phyloP scores from a whole-genome alignment of 2,329 filamentous ascomycete species.

The Penicillium sp. region DNA sequence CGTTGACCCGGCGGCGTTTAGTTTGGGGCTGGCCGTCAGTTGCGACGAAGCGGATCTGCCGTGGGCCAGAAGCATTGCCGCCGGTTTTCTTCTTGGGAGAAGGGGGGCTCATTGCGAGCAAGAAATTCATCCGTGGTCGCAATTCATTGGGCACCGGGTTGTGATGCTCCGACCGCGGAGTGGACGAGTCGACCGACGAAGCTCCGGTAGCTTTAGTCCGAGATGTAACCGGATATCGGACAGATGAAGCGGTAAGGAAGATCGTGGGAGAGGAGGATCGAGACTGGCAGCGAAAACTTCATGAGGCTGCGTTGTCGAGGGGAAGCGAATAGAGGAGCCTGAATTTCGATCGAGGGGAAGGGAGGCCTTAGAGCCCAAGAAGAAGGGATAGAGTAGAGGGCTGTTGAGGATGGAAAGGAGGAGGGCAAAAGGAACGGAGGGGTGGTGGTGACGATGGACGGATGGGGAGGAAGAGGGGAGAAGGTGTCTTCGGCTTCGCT shows the following conservation, averaged over 20 bases:
- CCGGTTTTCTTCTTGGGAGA: conserved; percentile 46
- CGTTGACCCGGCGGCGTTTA: conserved; percentile 78
- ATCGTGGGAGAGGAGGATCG: conserved; percentile 20
- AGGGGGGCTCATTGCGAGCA: conserved; percentile 49
- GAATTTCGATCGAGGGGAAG: conserved; percentile 13
- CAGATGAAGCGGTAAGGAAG: conserved; percentile 24
- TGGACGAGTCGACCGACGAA: conserved; percentile 7
- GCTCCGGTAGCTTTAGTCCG: conserved; percentile 9
- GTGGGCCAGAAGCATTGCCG: conserved; percentile 39
- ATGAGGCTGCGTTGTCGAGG: conserved; percentile 20
- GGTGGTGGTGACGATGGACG: conserved; percentile 3
- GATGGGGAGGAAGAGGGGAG: neutral
- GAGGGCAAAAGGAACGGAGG: conserved; percentile 10
- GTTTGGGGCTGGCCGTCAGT: conserved; percentile 81
- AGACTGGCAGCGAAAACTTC: conserved; percentile 23
- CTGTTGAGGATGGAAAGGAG: conserved; percentile 5
- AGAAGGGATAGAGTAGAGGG: conserved; percentile 24
- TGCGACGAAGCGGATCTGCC: conserved; percentile 76
- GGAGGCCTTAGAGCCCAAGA: conserved; percentile 27
- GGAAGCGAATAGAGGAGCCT: neutral
- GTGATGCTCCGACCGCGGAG: conserved; percentile 4
- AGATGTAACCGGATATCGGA: conserved; percentile 10
- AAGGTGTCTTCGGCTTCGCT: neutral
- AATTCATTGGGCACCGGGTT: conserved; percentile 40
- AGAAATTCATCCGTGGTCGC: conserved; percentile 41